Conservation (phyloP, 768 basidiomycete genomes). For the Mycena polygramma region DNA sequence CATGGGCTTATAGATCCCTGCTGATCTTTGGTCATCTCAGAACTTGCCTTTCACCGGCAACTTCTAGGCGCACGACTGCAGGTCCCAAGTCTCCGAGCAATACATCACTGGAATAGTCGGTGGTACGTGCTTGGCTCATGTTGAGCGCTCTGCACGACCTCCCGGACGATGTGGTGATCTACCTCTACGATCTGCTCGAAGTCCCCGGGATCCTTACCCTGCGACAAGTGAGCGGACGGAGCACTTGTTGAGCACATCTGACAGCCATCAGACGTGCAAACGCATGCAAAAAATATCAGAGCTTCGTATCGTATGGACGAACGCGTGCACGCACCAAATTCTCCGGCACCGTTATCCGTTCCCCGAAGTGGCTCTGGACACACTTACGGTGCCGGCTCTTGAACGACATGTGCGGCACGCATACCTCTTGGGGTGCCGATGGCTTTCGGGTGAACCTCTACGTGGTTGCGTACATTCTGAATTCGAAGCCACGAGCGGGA, state of each 20-base stretch:
- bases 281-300: slow-evolving; percentile 59
- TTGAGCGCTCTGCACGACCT: neutral
- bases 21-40: too few species aligned
- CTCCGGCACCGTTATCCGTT: slow-evolving; percentile 65
- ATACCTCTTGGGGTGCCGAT: slow-evolving; percentile 62
- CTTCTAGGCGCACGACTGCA: too few species aligned
- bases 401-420: slow-evolving; percentile 60
- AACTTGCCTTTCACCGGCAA: too few species aligned
- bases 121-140: neutral
- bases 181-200: slow-evolving; percentile 12
- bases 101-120: too few species aligned
- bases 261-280: slow-evolving; percentile 60
- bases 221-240: slow-evolving; percentile 16
- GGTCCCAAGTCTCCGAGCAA: too few species aligned
- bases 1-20: too few species aligned
- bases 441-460: slow-evolving; percentile 48
- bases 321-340: slow-evolving; percentile 60
- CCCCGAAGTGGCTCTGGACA: slow-evolving; percentile 50
- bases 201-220: slow-evolving; percentile 22
- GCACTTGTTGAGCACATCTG: too few species aligned
- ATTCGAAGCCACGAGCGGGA: slow-evolving; percentile 53
- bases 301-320: slow-evolving; percentile 69
- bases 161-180: slow-evolving; percentile 27
- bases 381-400: slow-evolving; percentile 56
- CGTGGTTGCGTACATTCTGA: slow-evolving; percentile 35